Percentiles rank a stretch among this genome's conserved stretches.
phyloP scores from a whole-genome alignment of 176 grass and related monocot species.

The Aegilops tauschii region DNA sequence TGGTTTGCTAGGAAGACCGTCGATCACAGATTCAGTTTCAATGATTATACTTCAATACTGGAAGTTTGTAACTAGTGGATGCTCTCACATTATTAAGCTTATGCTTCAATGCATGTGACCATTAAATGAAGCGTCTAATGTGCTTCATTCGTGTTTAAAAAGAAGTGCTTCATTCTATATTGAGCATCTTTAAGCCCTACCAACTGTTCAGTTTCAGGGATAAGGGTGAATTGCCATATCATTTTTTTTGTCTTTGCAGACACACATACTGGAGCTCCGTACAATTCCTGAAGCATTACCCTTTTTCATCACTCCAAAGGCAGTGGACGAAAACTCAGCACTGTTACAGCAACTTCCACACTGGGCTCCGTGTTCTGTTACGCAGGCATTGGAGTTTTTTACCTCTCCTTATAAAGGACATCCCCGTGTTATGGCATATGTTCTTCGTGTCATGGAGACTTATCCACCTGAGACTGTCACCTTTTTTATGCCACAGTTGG shows the following conservation, averaged over 20 bases:
- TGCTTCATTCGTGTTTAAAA: not conserved
- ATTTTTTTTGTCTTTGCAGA: conserved; percentile 38
- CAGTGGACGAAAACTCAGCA: conserved; percentile 90
- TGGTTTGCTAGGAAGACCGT: not conserved
- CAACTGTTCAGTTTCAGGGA: conserved; percentile 10
- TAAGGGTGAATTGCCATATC: conserved; percentile 13
- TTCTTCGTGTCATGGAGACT: conserved; percentile 96
- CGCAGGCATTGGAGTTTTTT: conserved; percentile 94
- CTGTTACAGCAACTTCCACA: conserved; percentile 94
- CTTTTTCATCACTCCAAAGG: conserved; percentile 97
- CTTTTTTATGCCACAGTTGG: conserved; percentile 99
- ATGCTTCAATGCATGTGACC: not conserved
- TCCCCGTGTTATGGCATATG: conserved; percentile 95
- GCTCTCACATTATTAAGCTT: not conserved
- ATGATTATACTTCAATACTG: not conserved
- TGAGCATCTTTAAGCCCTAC: conserved; percentile 19
- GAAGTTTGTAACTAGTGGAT: conserved; percentile 1
- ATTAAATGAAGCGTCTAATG: not conserved
- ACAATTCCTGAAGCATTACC: conserved; percentile 95
- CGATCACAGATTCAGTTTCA: not conserved
- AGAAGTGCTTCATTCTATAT: conserved; percentile 15
- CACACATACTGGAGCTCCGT: conserved; percentile 78
- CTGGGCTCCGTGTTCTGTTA: conserved; percentile 96
- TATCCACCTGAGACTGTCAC: conserved; percentile 93
- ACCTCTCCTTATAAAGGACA: conserved; percentile 97